Evolutionary conservation across 257 asterid species (phyloP).

Genomic region (Nicotiana sylvestris): DNA sequence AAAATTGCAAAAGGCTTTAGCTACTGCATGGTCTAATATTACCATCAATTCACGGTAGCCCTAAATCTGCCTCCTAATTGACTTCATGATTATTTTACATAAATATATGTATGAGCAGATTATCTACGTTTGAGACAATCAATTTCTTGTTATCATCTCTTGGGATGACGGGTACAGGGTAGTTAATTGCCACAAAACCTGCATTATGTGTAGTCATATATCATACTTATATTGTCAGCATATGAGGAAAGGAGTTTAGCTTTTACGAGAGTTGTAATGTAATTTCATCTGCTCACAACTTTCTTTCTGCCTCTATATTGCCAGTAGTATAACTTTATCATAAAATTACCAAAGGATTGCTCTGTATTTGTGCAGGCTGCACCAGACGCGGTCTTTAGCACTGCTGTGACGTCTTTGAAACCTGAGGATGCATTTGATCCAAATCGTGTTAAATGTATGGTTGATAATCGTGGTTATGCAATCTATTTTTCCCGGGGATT

Average conservation of each 20-base stretch:
- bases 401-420: conserved; percentile 73
- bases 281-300: neutral
- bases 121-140: neutral
- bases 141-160: neutral
- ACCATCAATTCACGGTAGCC: neutral
- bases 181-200: neutral
- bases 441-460: conserved; percentile 82
- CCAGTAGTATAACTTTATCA: neutral
- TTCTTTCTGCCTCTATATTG: neutral
- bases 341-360: neutral
- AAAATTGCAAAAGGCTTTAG: neutral
- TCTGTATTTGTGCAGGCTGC: conserved; percentile 50
- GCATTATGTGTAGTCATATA: neutral
- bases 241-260: neutral
- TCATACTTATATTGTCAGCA: neutral
- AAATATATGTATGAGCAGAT: neutral
- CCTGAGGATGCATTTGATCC: conserved; percentile 84
- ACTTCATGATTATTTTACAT: neutral
- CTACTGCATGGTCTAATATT: neutral
- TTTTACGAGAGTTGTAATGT: neutral
- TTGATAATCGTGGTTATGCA: conserved; percentile 75
- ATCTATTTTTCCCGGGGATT: conserved; percentile 83
- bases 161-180: neutral
- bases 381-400: conserved; percentile 91
- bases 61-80: neutral